Evolutionary conservation across 371 early-diverging fungal species (phyloP).

Genomic region (Mucor saturninus): DNA sequence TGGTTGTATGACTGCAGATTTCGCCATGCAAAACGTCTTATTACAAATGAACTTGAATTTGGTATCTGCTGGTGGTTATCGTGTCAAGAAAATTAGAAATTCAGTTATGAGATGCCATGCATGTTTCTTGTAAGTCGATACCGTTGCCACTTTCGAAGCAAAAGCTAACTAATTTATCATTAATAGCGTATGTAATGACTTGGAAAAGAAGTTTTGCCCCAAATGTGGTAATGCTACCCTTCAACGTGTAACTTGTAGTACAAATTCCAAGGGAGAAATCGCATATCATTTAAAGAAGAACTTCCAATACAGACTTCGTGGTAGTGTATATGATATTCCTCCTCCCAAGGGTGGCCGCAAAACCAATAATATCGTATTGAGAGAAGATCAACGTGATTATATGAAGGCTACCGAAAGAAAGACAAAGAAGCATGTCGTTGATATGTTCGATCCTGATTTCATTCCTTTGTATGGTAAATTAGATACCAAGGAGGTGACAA

Average conservation of each 20-base stretch:
- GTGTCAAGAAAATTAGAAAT: conserved; percentile 79
- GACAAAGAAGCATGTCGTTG: conserved; percentile 58
- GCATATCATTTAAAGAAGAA: conserved; percentile 87
- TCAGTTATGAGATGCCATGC: conserved; percentile 95
- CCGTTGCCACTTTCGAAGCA: not conserved
- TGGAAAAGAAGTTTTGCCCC: conserved; percentile 94
- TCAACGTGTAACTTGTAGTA: conserved; percentile 81
- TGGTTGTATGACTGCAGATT: conserved; percentile 94
- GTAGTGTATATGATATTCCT: conserved; percentile 91
- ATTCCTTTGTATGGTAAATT: conserved; percentile 67
- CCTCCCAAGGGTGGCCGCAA: conserved; percentile 82
- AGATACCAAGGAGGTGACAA: conserved; percentile 44
- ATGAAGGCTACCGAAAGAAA: conserved; percentile 59
- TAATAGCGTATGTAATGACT: conserved; percentile 74
- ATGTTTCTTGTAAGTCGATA: conserved; percentile 77
- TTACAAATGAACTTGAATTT: conserved; percentile 90
- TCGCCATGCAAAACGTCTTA: conserved; percentile 97
- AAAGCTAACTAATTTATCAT: not conserved
- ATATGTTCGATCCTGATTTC: conserved; percentile 82
- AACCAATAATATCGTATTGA: conserved; percentile 79
- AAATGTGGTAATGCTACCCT: conserved; percentile 91
- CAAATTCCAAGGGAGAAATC: conserved; percentile 82
- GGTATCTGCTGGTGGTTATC: conserved; percentile 84
- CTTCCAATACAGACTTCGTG: conserved; percentile 88
- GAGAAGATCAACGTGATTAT: conserved; percentile 93